Percentiles rank a stretch among this genome's conserved stretches.
phyloP scores from a whole-genome alignment of 192 early-diverging fungal species.

The Borealophlyctis nickersoniae region DNA sequence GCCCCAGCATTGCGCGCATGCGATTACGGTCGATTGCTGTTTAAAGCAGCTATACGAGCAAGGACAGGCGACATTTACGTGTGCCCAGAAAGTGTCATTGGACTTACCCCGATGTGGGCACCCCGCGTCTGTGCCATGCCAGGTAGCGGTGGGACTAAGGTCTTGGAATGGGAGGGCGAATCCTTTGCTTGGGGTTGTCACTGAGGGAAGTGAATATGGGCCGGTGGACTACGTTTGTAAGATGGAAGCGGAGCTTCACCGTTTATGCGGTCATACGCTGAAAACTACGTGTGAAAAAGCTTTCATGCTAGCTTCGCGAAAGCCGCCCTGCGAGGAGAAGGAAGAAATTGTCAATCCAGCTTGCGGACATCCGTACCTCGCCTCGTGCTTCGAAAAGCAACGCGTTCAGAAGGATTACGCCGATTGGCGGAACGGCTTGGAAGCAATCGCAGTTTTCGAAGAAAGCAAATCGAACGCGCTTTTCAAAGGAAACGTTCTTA shows the following conservation, averaged over 20 bases:
- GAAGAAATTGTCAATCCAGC: conserved; percentile 9
- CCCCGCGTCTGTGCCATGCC: conserved; percentile 10
- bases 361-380: conserved; percentile 21
- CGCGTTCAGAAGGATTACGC: too few species aligned
- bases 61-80: too few species aligned
- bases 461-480: conserved; percentile 10
- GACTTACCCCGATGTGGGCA: conserved; percentile 21
- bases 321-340: neutral
- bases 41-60: conserved; percentile 17
- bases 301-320: conserved; percentile 1
- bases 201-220: neutral
- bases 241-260: neutral
- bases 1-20: conserved; percentile 23
- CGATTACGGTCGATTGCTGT: conserved; percentile 12
- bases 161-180: conserved; percentile 2
- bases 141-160: conserved; percentile 2
- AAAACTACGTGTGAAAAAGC: conserved; percentile 16
- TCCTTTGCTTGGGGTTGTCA: neutral
- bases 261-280: conserved; percentile 16
- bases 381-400: too few species aligned
- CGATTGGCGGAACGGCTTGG: too few species aligned
- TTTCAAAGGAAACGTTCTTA: neutral
- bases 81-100: conserved; percentile 6
- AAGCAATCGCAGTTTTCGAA: conserved; percentile 8
- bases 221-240: neutral